phyloP scores from a whole-genome alignment of 2,329 filamentous ascomycete genomes.

The Onygenales sp. region DNA sequence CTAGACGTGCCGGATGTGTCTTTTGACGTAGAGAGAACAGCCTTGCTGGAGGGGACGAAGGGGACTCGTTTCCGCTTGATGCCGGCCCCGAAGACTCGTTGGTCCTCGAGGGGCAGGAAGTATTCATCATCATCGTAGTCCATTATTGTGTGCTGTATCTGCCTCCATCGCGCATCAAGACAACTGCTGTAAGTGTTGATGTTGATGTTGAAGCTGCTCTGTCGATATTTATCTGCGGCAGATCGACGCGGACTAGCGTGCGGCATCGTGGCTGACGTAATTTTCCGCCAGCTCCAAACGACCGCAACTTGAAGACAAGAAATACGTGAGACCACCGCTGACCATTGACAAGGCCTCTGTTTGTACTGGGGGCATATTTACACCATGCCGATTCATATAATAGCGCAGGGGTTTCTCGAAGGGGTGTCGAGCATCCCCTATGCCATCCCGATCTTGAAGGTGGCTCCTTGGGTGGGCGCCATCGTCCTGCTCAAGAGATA shows the following conservation, averaged over 20 bases:
- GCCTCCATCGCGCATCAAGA: background rate
- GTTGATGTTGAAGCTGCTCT: background rate
- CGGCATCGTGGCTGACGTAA: background rate
- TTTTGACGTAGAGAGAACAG: slow-evolving; percentile 14
- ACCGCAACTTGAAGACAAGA: background rate
- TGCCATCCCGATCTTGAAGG: slow-evolving; percentile 43
- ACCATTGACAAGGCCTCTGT: background rate
- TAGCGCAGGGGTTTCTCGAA: slow-evolving; percentile 44
- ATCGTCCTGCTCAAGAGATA: slow-evolving; percentile 61
- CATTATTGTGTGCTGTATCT: slow-evolving; percentile 10
- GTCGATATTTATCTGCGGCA: background rate
- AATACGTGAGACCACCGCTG: background rate
- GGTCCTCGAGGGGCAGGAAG: slow-evolving; percentile 48
- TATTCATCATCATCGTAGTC: slow-evolving; percentile 44
- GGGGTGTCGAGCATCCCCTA: slow-evolving; percentile 47
- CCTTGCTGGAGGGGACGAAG: slow-evolving; percentile 46
- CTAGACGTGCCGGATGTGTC: slow-evolving; percentile 17
- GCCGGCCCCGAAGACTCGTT: slow-evolving; percentile 53
- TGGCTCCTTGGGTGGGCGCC: slow-evolving; percentile 42
- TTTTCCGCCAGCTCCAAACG: background rate
- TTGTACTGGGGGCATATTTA: background rate
- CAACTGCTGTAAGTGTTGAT: background rate
- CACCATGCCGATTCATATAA: slow-evolving; percentile 54
- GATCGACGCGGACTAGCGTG: background rate
- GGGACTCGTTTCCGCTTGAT: slow-evolving; percentile 51